Evolutionary conservation across 2,329 filamentous ascomycete genomes (phyloP), one percentile per base, ranked within the genome.

Genomic region (Truncatella angustata): DNA sequence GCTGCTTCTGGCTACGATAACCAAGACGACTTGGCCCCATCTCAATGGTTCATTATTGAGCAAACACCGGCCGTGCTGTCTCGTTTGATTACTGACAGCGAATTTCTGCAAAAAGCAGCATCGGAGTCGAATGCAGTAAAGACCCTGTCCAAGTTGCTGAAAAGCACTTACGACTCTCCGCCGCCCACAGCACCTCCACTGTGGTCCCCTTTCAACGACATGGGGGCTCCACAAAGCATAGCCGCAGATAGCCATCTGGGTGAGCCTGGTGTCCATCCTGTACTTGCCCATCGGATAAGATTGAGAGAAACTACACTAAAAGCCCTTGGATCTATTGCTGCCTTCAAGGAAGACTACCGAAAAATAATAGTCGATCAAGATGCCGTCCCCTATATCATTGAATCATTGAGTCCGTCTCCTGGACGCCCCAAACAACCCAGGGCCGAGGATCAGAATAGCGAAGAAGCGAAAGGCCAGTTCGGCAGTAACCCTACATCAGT

Each of bases 361-460:
- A 96, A 95, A 64, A 79, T 81, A 0, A 81, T 97, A 43, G 88
- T 94, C 49, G 87, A 92, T 21, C 84, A 90, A 60, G 90, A 91
- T n/a, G 82, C 89, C 46, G 79, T 96, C 40, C 80, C 85, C 1
- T 91, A 88, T 64, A 86, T 97, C 48, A 87, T 95, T 37, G 90
- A 96, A 60, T 94, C 91, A 1, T 78, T 97, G 40, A 70, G 64
- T 2, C 70, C 73, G 49, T 85, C 81, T 26, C 79, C 79, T n/a
- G 67, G 71, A 26, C 81, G 78, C 56, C 79, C 80, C 0, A 71
- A 67, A 26, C 68, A 64, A 16, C 54, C 65, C 10, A 77, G 75
- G 57, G 74, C 79, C 32, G 75, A 80, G 30, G 68, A 71, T 36
- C 49, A 66, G 11, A 71, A 70, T 49, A 56, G 64, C 1, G 59